Base-by-base conservation (phyloP, 1,139 yeast genomes). In the Geotrichum carabidarum region DNA sequence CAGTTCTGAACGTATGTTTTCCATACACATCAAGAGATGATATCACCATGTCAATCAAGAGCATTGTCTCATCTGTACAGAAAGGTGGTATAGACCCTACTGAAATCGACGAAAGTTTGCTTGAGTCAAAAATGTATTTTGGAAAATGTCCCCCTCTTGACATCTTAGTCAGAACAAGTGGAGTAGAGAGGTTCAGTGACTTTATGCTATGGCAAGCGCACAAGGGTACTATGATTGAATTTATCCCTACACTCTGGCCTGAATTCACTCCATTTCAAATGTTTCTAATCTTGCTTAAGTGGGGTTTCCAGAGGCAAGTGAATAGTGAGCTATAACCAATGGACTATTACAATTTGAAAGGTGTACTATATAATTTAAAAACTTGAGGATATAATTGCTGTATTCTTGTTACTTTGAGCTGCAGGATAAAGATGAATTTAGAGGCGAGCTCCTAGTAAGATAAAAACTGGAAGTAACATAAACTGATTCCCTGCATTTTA, bases 11-110 rank as follows among this genome's bases (percentile, higher is more conserved):
- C 68, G 89, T 93, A 46, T 91, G 99, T 69, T 89, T 93, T 69
- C 97, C 98, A 1, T 93, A 93, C 71, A 93, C 99, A 0, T 83
- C 97, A 17, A 77, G 98, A 61, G 94, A 91, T 67, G 99, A 93
- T 68, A 88, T 93, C 58, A 78, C 93, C 1, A 81, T 80, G 55
- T 80, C 94, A 35, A 79, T 91, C 51, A 76, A 77, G 58, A 65
- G 68, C 14, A 74, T 81, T 5, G 84, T 86, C 11, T 65, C 68
- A 14, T 70, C 74, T 45, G 72, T 70, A n/a, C 65, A 63, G 38
- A 55, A 63, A 14, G 68, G 68, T 9, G 66, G 67, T 12, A 53
- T 68, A 7, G 60, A 59, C 8, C 61, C 64, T 0, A 61, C 68
- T 60, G 60, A 68, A 37, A 73, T 84, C 22, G 77, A 77, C 51